Conservation (phyloP, 2,329 filamentous ascomycete species). For the Furcasterigmium sp. region DNA sequence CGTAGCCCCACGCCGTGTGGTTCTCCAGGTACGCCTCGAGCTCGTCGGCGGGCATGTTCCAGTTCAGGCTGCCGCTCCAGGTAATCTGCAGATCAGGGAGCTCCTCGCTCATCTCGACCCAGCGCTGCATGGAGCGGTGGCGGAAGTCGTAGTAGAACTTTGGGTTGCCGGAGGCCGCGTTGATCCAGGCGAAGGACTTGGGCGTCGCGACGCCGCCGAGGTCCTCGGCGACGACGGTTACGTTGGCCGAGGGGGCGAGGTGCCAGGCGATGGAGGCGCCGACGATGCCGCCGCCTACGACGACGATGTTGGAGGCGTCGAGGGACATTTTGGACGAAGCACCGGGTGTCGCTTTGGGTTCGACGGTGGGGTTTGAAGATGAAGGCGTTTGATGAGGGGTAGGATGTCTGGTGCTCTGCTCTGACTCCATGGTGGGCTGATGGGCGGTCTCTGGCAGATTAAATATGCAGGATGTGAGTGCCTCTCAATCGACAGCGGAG, state of each 20-base stretch:
- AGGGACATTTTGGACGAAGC: too few relatives aligned
- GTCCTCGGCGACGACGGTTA: slow-evolving; percentile 21
- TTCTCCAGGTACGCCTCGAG: slow-evolving; percentile 15
- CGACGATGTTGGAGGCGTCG: slow-evolving; percentile 10
- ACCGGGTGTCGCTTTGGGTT: too few relatives aligned
- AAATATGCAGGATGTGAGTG: too few relatives aligned
- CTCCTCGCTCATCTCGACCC: slow-evolving; percentile 15
- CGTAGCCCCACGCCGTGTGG: slow-evolving; percentile 24
- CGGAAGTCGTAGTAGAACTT: slow-evolving; percentile 22
- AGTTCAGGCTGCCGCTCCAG: slow-evolving; percentile 19
- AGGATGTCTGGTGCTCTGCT: too few relatives aligned
- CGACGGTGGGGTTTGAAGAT: too few relatives aligned
- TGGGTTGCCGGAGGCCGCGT: slow-evolving; percentile 18
- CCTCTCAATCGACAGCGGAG: too few relatives aligned
- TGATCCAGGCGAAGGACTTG: slow-evolving; percentile 26
- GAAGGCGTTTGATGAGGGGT: too few relatives aligned
- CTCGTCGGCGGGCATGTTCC: slow-evolving; percentile 16
- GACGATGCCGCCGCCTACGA: slow-evolving; percentile 20
- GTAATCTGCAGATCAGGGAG: slow-evolving; percentile 17
- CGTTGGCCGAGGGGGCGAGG: slow-evolving; percentile 15
- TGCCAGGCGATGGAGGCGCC: slow-evolving; percentile 25
- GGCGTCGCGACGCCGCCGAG: slow-evolving; percentile 22
- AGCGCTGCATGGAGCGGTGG: slow-evolving; percentile 19
- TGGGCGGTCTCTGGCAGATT: too few relatives aligned
- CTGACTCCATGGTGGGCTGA: too few relatives aligned